Evolutionary conservation across 139 green algal species (phyloP), one percentile per base, ranked within the genome.

Genomic region (Volvox reticuliferus): DNA sequence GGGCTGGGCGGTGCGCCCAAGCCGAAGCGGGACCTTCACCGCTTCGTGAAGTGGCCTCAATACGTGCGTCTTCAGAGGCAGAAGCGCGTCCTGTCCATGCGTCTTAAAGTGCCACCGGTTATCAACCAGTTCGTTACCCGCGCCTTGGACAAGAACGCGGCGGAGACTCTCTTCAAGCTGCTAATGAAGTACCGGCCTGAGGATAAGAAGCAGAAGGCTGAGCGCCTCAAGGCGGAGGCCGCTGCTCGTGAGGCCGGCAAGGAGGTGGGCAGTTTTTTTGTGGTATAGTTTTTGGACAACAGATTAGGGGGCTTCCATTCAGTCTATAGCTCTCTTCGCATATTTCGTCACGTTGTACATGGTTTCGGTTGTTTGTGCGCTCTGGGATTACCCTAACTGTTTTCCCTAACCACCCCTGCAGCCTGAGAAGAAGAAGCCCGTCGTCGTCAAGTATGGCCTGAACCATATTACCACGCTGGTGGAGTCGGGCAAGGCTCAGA

Each of bases 41-140:
- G 98, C 81, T 99, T 99, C 91, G 98, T 99, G 16, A 99, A 99
- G 95, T 99, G 98, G 98, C 98, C 98, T 90, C 99, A 99, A 94
- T 99, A 99, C 92, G 98, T 99, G 87, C 98, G 98, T 90, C 96
- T 99, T 86, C 98, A 99, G 96, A 92, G 98, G n/a, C 97, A 99
- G 93, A 96, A 97, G 92, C 95, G 98, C 87, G 96, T 99, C 88
- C 95, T 99, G 35, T 96, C 96, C 85, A 97, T 99, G 96, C 97
- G 98, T 76, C 95, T 99, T 16, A 99, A 99, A 95, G 94, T 94
- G 79, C 94, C 95, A 0, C 94, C 95, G 77, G 92, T 90, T 1
- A 91, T 97, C 84, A 96, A 97, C 94, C 95, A 96, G 92, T 96
- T 96, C 62, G 85, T 94, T 1, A 95, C 91, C 68, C 92, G 92